Percentiles rank a stretch among this genome's conserved stretches.
phyloP scores from a whole-genome alignment of 106 monocot genomes.

The Acorus calamus region DNA sequence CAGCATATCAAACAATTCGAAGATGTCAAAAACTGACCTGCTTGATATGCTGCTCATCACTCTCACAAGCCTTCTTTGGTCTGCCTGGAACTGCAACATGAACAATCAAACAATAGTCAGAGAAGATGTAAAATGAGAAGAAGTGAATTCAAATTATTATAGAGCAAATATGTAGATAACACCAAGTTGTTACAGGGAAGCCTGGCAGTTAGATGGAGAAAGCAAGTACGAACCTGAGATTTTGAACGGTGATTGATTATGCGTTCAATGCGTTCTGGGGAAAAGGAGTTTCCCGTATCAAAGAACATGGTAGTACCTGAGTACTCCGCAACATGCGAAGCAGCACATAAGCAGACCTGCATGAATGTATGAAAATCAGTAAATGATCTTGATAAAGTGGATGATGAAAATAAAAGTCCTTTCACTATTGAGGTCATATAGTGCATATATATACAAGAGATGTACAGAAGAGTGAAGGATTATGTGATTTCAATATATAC shows the following conservation, averaged over 20 bases:
- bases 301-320: conserved; percentile 52
- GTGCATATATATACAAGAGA: neutral
- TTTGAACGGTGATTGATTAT: conserved; percentile 27
- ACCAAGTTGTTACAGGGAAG: too few relatives aligned
- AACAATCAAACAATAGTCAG: neutral
- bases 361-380: conserved; percentile 6
- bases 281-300: conserved; percentile 95
- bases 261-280: conserved; percentile 39
- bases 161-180: too few relatives aligned
- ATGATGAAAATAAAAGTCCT: too few relatives aligned
- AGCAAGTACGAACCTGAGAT: neutral
- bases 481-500: too few relatives aligned
- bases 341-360: conserved; percentile 65
- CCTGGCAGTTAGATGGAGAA: too few relatives aligned
- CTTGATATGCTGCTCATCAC: conserved; percentile 66
- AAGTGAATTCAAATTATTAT: too few relatives aligned
- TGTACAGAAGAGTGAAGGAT: neutral
- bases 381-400: neutral
- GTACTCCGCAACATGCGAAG: conserved; percentile 43
- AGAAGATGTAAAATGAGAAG: neutral
- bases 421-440: neutral
- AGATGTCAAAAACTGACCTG: conserved; percentile 77
- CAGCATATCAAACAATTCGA: conserved; percentile 49
- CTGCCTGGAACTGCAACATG: conserved; percentile 28
- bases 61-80: conserved; percentile 32